Evolutionary conservation across 768 basidiomycete genomes (phyloP).

Genomic region (Hypholoma sublateritium): DNA sequence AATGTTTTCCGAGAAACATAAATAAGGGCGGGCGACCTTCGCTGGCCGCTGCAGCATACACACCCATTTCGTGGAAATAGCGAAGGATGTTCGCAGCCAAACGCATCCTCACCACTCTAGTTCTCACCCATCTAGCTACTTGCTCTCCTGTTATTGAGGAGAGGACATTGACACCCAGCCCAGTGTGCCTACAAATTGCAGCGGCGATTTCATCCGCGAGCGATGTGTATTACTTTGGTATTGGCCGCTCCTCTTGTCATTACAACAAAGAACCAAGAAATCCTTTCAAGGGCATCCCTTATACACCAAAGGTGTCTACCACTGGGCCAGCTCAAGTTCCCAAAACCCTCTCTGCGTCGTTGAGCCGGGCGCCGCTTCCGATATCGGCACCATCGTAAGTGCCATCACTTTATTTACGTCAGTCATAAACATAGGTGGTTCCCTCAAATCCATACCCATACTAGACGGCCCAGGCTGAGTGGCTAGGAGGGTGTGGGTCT

Average conservation of each 20-base stretch:
- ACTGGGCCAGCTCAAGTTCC: constrained; percentile 53
- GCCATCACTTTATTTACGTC: not conserved
- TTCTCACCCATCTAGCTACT: too few relatives aligned
- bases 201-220: constrained; percentile 40
- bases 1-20: too few relatives aligned
- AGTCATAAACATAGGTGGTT: too few relatives aligned
- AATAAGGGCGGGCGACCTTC: too few relatives aligned
- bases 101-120: too few relatives aligned
- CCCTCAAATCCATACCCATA: too few relatives aligned
- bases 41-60: too few relatives aligned
- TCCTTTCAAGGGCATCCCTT: constrained; percentile 19
- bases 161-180: constrained; percentile 5
- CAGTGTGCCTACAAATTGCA: constrained; percentile 38
- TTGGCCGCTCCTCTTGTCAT: not conserved
- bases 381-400: constrained; percentile 50
- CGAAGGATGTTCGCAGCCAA: too few relatives aligned
- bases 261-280: not conserved
- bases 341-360: constrained; percentile 52
- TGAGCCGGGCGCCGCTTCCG: constrained; percentile 53
- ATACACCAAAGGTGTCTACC: constrained; percentile 43
- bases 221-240: constrained; percentile 44
- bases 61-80: too few relatives aligned
- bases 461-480: too few relatives aligned
- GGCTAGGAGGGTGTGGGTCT: too few relatives aligned
- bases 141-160: not conserved